Percentiles rank a stretch among this genome's conserved stretches.
Evolutionary conservation across 2,329 filamentous ascomycete genomes (phyloP).

Genomic region (Huntiella abstrusa): DNA sequence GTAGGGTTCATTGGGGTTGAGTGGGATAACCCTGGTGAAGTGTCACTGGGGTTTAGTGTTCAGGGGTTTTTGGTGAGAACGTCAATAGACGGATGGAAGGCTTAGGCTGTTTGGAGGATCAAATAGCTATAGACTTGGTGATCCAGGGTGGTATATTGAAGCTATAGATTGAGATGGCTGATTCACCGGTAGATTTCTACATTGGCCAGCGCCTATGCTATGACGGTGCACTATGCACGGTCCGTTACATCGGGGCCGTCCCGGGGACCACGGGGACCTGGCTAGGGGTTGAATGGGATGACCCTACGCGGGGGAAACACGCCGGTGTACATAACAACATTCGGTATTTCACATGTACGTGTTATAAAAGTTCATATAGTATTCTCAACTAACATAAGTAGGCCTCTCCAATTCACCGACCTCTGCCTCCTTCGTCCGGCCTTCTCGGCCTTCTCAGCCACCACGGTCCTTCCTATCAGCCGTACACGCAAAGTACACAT

Average conservation of each 20-base stretch:
- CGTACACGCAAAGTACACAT: slow-evolving; percentile 66
- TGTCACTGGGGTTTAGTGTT: too few relatives aligned
- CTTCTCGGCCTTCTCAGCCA: slow-evolving; percentile 48
- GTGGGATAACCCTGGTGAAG: too few relatives aligned
- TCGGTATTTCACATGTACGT: slow-evolving; percentile 66
- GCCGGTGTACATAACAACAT: slow-evolving; percentile 63
- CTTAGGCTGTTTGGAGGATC: too few relatives aligned
- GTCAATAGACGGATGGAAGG: too few relatives aligned
- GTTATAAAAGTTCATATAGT: neutral
- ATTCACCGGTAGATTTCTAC: slow-evolving; percentile 16
- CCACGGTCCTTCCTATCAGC: slow-evolving; percentile 61
- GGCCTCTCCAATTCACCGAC: slow-evolving; percentile 45
- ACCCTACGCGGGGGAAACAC: slow-evolving; percentile 71
- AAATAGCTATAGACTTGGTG: too few relatives aligned
- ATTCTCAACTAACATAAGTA: slow-evolving; percentile 14
- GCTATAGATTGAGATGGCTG: too few relatives aligned
- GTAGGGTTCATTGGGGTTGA: too few relatives aligned
- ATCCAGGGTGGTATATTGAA: too few relatives aligned
- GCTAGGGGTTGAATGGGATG: slow-evolving; percentile 96
- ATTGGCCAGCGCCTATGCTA: slow-evolving; percentile 66
- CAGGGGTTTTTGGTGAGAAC: too few relatives aligned
- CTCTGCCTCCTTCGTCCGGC: slow-evolving; percentile 73
- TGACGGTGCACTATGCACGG: slow-evolving; percentile 58
- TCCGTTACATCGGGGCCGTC: slow-evolving; percentile 66
- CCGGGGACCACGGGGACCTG: slow-evolving; percentile 59